phyloP scores from a whole-genome alignment of 1,284 basidiomycete genomes.

The Ustilago cynodontis region DNA sequence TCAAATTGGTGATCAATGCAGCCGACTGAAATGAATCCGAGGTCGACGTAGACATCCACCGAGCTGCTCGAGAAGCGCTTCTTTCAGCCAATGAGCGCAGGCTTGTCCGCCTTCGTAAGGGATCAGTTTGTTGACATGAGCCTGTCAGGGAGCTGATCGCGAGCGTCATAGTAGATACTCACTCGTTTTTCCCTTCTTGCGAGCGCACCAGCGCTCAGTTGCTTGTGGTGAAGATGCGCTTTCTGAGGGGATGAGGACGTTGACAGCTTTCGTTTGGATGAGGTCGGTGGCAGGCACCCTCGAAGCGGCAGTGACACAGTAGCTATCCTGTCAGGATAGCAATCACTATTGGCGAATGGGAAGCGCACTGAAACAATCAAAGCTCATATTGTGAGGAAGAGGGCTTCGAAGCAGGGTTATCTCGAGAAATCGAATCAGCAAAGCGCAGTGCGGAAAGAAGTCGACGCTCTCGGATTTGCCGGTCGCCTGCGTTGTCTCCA shows the following conservation, averaged over 20 bases:
- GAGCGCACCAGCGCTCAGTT: not conserved
- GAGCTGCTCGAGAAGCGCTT: not conserved
- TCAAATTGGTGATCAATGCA: not conserved
- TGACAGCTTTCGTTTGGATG: not conserved
- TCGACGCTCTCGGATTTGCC: not conserved
- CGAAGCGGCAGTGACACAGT: not conserved
- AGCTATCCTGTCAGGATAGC: not conserved
- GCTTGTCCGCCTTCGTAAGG: not conserved
- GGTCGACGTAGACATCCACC: not conserved
- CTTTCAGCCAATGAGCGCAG: not conserved
- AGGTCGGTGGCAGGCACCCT: not conserved
- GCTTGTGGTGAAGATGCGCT: not conserved
- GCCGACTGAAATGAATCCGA: not conserved
- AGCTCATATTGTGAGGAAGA: not conserved
- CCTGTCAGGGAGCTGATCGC: not conserved
- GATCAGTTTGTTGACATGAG: not conserved
- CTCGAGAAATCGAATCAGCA: conserved; percentile 1
- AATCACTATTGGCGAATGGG: not conserved
- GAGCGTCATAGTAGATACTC: conserved; percentile 4
- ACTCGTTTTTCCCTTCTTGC: not conserved
- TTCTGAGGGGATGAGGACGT: not conserved
- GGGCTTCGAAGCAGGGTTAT: not conserved
- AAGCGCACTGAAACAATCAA: not conserved
- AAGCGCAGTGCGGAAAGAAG: conserved; percentile 15
- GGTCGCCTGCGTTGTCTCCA: conserved; percentile 4